Evolutionary conservation across 306 rosid species (phyloP), one percentile per base, ranked within the genome.

Genomic region (Canavalia gladiata): DNA sequence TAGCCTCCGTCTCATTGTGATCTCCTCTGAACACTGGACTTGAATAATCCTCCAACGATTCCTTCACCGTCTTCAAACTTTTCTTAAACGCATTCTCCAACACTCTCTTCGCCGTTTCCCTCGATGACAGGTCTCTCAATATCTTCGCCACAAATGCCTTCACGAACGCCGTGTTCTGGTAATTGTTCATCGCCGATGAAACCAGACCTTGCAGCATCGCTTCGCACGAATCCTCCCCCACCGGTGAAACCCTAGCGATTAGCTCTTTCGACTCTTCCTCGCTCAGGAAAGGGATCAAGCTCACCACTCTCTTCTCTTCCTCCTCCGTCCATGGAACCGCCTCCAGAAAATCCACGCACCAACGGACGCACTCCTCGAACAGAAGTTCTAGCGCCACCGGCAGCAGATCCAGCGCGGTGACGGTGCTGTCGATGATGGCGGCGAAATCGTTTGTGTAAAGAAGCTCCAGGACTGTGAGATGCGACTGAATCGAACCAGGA

Each of bases 261-360:
- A 92, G 97, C 42, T 95, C 97, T 25, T 51, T 75, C 7, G 95
- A 86, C 80, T 95, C 99, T 8, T 90, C 97, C 47, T 90, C 92
- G 41, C 87, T 74, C 55, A 95, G 83, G 35, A 88, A 81, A 1
- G 99, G 99, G 70, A 95, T 87, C 64, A 95, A 30, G 51, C 58
- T 84, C 42, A 91, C 72, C 0, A 95, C 93, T 50, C 93, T 83
- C 62, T 47, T 81, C 75, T 95, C 99, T 47, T 95, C 99, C 2
- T 91, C 99, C 25, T 93, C 97, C 3, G 89, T 88, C 99, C 99
- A 95, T 8, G 99, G 97, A 43, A 95, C 99, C 11, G 97, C 97
- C 81, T 93, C 97, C 1, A 95, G 97, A 46, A 86, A 91, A 8
- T 74, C 80, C 10, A 95, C 95, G 50, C 97, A 95, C 70, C 82